phyloP scores from a whole-genome alignment of 257 asterid species.

The Misopates orontium region DNA sequence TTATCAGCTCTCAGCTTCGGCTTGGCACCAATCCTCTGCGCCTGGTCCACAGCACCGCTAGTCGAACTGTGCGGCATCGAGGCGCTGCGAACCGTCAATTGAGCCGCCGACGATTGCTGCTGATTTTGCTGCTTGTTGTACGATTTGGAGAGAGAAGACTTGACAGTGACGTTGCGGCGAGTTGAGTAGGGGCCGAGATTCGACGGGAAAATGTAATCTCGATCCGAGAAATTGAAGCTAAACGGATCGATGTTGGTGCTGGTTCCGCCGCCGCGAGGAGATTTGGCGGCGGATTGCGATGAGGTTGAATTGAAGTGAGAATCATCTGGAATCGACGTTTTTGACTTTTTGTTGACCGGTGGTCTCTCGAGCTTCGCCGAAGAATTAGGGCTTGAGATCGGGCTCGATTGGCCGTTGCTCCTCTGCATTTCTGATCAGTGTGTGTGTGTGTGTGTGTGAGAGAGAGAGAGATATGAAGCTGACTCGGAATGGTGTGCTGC shows the following conservation, averaged over 20 bases:
- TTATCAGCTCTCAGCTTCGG: slow-evolving; percentile 59
- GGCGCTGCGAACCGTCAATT: slow-evolving; percentile 41
- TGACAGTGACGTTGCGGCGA: slow-evolving; percentile 57
- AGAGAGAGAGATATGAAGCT: not conserved
- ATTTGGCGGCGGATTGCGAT: slow-evolving; percentile 19
- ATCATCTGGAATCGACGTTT: slow-evolving; percentile 42
- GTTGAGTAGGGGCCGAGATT: slow-evolving; percentile 87
- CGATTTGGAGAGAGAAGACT: slow-evolving; percentile 52
- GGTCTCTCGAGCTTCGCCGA: slow-evolving; percentile 53
- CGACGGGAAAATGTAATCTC: slow-evolving; percentile 89
- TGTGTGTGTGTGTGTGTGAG: not conserved
- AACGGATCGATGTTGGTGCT: slow-evolving; percentile 36
- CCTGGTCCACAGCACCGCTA: slow-evolving; percentile 29
- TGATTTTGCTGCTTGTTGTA: slow-evolving; percentile 38
- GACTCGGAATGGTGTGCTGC: too few species aligned
- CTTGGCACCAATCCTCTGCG: slow-evolving; percentile 39
- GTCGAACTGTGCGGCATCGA: slow-evolving; percentile 49
- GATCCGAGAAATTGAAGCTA: slow-evolving; percentile 67
- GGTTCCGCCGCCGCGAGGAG: slow-evolving; percentile 27
- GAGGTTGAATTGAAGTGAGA: slow-evolving; percentile 33
- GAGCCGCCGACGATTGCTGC: slow-evolving; percentile 33
- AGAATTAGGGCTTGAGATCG: slow-evolving; percentile 24
- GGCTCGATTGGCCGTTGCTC: slow-evolving; percentile 38
- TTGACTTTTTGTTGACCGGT: slow-evolving; percentile 65
- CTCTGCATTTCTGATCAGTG: slow-evolving; percentile 34